Base-by-base conservation (phyloP, 352 stramenopile genomes). In the Phytophthora gonapodyides region DNA sequence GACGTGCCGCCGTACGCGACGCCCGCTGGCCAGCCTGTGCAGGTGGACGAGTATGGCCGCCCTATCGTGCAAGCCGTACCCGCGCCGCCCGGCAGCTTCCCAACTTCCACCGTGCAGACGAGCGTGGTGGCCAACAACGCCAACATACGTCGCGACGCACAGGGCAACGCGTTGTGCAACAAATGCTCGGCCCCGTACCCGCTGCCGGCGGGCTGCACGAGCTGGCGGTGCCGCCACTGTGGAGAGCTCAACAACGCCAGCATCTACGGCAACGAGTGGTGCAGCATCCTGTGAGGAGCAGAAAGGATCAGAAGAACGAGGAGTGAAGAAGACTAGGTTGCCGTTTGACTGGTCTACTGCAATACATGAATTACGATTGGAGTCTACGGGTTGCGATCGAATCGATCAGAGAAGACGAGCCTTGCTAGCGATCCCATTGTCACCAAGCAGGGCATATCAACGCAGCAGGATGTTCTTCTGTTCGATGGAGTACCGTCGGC, bases 181-280 rank as follows among this genome's bases (percentile, higher is more conserved):
- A 87, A 88, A 52, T 93, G 84, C 68, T 73, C 69, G 12, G 59
- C 80, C 15, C 82, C 84, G 41, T 91, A 93, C 57, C 84, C 82
- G 8, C 71, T 93, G 10, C 84, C 84, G 9, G 67, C 71, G 0
- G 82, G 84, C 15, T 84, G 71, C 45, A 91, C 84, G 4, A 90
- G 82, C 50, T 93, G 82, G 82, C 76, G 81, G 50, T 93, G 84
- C 67, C 81, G 81, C 45, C 82, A 67, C 40, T 93, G 84, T 51
- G 76, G 80, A 15, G 73, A 91, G 35, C 68, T 93, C 24, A 93
- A 93, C 65, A 93, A 91, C 50, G 84, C 84, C 31, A 93, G 84
- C 50, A 64, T 86, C 17, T 89, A 89, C 56, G 83, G 83, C 52
- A 73, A 88, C 53, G 84, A 93, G 55, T 91, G 82, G 63, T 89